Conservation (phyloP, 768 basidiomycete genomes). For the Macrolepiota fuliginosa region DNA sequence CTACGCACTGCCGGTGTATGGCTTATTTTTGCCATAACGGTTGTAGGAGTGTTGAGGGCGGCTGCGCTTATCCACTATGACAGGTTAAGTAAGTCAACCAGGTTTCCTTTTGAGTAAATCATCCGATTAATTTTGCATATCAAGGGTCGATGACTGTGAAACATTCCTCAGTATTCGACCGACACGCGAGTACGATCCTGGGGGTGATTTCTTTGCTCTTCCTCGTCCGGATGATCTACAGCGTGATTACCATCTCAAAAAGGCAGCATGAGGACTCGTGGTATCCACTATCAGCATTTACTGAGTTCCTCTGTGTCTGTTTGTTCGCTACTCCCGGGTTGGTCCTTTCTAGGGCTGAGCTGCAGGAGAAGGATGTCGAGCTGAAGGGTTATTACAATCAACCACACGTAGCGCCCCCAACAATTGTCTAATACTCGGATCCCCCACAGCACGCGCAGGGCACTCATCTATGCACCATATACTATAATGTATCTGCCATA, state of each 20-base stretch:
- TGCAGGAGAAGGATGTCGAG: constrained; percentile 13
- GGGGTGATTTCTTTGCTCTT: constrained; percentile 31
- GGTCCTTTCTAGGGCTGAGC: constrained; percentile 27
- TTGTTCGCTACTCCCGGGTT: constrained; percentile 33
- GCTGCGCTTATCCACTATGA: not conserved
- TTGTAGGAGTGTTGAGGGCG: not conserved
- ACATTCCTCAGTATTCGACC: constrained; percentile 21
- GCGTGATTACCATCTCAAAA: constrained; percentile 29
- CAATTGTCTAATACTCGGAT: not conserved
- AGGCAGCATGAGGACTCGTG: constrained; percentile 34
- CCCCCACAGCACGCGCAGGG: too few species aligned
- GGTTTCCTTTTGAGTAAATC: not conserved
- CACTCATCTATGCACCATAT: too few species aligned
- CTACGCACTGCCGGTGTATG: not conserved
- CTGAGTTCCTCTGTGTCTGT: constrained; percentile 36
- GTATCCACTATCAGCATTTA: constrained; percentile 39
- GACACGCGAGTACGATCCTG: constrained; percentile 29
- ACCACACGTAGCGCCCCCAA: not conserved
- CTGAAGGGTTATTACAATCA: not conserved
- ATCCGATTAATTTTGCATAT: not conserved
- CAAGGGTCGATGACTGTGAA: constrained; percentile 6
- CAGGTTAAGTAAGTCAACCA: not conserved
- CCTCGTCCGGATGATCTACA: constrained; percentile 36
- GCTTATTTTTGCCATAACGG: not conserved
- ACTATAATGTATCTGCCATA: too few species aligned